Percentiles rank a stretch among this genome's conserved stretches.
These are phyloP conservation scores for Leccinum disarticulatum DNA, from an alignment of 768 basidiomycete genomes.

Conservation along the genomic window DNA sequence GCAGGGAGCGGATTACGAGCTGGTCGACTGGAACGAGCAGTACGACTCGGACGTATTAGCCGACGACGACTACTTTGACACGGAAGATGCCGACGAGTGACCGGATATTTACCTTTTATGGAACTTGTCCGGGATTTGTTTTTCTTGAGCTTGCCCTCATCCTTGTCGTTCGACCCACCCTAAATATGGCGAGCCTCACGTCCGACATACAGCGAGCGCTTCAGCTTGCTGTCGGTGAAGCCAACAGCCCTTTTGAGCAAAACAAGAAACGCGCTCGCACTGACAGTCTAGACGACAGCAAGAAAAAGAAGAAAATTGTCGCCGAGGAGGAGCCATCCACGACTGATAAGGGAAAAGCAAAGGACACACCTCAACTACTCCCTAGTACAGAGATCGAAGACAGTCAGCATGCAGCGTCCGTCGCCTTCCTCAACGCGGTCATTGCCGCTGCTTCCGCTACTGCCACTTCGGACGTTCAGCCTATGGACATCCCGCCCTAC, in stretches of 20 bases:
- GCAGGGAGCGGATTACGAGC: slow-evolving; percentile 68
- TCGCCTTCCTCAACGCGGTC: slow-evolving; percentile 62
- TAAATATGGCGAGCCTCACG: slow-evolving; percentile 38
- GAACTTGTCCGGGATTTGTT: slow-evolving; percentile 19
- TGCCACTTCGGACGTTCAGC: slow-evolving; percentile 40
- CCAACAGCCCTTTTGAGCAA: slow-evolving; percentile 38
- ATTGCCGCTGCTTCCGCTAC: slow-evolving; percentile 64
- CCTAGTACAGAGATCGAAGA: slow-evolving; percentile 30
- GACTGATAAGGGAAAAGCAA: slow-evolving; percentile 36
- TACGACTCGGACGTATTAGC: slow-evolving; percentile 46
- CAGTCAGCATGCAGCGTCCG: slow-evolving; percentile 48
- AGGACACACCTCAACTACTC: slow-evolving; percentile 35
- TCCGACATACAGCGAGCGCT: slow-evolving; percentile 51
- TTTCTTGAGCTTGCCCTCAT: slow-evolving; percentile 41
- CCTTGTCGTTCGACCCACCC: slow-evolving; percentile 38
- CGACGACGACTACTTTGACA: slow-evolving; percentile 71
- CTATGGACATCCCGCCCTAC: slow-evolving; percentile 28
- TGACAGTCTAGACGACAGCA: slow-evolving; percentile 27
- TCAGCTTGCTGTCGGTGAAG: slow-evolving; percentile 49
- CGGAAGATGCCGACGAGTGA: slow-evolving; percentile 47
- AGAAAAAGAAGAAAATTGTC: slow-evolving; percentile 34
- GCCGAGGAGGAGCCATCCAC: slow-evolving; percentile 20
- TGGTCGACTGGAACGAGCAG: slow-evolving; percentile 73
- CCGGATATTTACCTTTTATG: slow-evolving; percentile 14
- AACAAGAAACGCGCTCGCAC: slow-evolving; percentile 38